phyloP scores from a whole-genome alignment of 768 basidiomycete genomes.

The Amylocystis lapponica region DNA sequence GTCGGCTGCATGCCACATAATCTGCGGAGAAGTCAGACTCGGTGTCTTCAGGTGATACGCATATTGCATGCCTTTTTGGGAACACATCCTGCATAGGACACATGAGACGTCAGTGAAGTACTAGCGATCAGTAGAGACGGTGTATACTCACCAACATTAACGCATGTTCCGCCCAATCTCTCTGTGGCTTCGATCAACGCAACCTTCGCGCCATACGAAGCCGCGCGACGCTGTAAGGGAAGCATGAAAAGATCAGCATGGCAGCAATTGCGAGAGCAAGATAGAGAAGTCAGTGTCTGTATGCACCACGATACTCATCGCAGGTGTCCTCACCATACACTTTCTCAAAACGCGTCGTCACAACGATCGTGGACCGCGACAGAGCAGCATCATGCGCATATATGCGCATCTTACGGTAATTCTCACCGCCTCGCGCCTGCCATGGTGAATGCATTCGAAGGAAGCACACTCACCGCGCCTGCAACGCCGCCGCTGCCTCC shows the following conservation, averaged over 20 bases:
- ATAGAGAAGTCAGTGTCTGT: not conserved
- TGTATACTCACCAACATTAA: slow-evolving; percentile 73
- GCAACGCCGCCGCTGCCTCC: slow-evolving; percentile 93
- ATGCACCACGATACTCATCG: too few relatives aligned
- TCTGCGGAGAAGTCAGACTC: slow-evolving; percentile 48
- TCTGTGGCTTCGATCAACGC: slow-evolving; percentile 79
- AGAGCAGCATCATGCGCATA: too few relatives aligned
- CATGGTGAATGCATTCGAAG: not conserved
- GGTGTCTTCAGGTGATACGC: not conserved
- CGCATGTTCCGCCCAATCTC: slow-evolving; percentile 89
- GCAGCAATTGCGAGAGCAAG: not conserved
- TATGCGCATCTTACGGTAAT: too few relatives aligned
- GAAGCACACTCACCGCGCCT: slow-evolving; percentile 55
- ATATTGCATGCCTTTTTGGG: slow-evolving; percentile 77
- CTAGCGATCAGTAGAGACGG: not conserved
- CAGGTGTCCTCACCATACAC: too few relatives aligned
- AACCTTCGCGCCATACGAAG: slow-evolving; percentile 87
- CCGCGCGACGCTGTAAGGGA: slow-evolving; percentile 74
- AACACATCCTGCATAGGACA: slow-evolving; percentile 65
- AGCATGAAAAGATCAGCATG: slow-evolving; percentile 3
- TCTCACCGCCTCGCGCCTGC: too few relatives aligned
- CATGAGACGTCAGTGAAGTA: not conserved
- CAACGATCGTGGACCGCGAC: too few relatives aligned
- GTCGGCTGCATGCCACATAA: slow-evolving; percentile 98
- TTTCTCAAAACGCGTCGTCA: too few relatives aligned